Evolutionary conservation across 2,329 filamentous ascomycete species (phyloP).

Genomic region (Podosphaera aphanis): DNA sequence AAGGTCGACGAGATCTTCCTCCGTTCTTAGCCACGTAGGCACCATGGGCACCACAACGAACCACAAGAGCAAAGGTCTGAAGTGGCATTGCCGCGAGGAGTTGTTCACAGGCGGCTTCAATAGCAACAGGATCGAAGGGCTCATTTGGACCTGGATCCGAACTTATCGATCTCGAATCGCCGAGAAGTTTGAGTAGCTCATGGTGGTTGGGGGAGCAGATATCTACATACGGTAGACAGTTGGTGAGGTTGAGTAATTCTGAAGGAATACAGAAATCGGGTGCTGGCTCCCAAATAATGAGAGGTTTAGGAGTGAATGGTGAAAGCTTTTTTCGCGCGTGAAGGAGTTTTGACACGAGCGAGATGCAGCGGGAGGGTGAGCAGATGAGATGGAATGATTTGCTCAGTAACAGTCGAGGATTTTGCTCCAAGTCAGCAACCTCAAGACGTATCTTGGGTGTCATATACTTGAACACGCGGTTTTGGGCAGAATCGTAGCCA

Average conservation of each 20-base stretch:
- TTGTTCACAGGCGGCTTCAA: slow-evolving; percentile 38
- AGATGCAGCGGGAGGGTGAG: slow-evolving; percentile 50
- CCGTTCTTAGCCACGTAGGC: slow-evolving; percentile 33
- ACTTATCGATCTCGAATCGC: slow-evolving; percentile 21
- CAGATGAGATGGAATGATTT: slow-evolving; percentile 77
- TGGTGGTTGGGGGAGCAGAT: slow-evolving; percentile 61
- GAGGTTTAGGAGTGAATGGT: slow-evolving; percentile 26
- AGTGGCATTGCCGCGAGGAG: slow-evolving; percentile 40
- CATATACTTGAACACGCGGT: slow-evolving; percentile 60
- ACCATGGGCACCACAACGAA: slow-evolving; percentile 48
- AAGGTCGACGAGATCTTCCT: slow-evolving; percentile 8
- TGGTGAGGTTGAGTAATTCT: slow-evolving; percentile 39
- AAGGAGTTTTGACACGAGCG: slow-evolving; percentile 50
- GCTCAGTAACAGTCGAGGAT: slow-evolving; percentile 39
- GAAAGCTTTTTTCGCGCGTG: slow-evolving; percentile 25
- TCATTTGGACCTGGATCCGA: slow-evolving; percentile 5
- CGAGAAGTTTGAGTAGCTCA: slow-evolving; percentile 75
- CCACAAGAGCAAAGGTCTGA: slow-evolving; percentile 40
- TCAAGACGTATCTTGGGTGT: slow-evolving; percentile 71
- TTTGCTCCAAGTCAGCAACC: slow-evolving; percentile 35
- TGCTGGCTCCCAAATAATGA: slow-evolving; percentile 89
- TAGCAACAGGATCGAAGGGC: slow-evolving; percentile 25
- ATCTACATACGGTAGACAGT: slow-evolving; percentile 35
- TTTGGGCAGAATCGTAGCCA: slow-evolving; percentile 50
- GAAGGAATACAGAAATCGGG: slow-evolving; percentile 64